Evolutionary conservation across 2,329 filamentous ascomycete species (phyloP), one percentile per base, ranked within the genome.

Genomic region (Diplodia mutila): DNA sequence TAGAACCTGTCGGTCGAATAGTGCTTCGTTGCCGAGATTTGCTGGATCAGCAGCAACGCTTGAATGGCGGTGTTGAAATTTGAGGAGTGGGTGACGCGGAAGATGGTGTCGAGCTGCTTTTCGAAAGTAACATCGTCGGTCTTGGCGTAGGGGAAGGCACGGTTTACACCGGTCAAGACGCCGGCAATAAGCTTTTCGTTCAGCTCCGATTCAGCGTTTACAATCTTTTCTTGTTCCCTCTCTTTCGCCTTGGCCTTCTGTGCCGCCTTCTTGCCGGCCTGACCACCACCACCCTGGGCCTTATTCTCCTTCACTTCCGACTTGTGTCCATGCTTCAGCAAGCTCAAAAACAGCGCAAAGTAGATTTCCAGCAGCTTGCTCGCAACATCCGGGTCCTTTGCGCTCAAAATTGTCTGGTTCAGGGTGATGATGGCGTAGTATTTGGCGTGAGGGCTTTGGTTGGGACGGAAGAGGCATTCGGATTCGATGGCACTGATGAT

Each of bases 51-150:
- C 81, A 97, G 91, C 71, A 99, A 86, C 39, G 95, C 94, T 80
- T 99, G 95, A 46, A 99, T 92, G 76, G 93, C 95, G 0, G 95
- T 99, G 81, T 98, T 99, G 86, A 99, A 98, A 79, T 99, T 99
- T 67, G 94, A 93, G 0, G 94, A 98, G 80, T 99, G 95, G 0
- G 95, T 97, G 74, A 99, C 95, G 73, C 89, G 90, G 85, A 97
- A 99, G 29, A 99, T 86, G 3, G 94, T 97, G 76, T 98, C 91
- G 67, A 99, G 87, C 75, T 99, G 94, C 68, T 90, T 89, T 75
- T 96, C 92, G 71, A 98, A 87, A 27, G 88, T 89, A 52, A 89
- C 87, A 72, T 92, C 89, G 74, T 95, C 92, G 1, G 91, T 89
- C 71, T 90, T 90, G 12, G 93, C 91, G 78, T 97, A 99, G 0